Base-by-base conservation (phyloP, 305 asterid species). In the Stenogyne calaminthoides region DNA sequence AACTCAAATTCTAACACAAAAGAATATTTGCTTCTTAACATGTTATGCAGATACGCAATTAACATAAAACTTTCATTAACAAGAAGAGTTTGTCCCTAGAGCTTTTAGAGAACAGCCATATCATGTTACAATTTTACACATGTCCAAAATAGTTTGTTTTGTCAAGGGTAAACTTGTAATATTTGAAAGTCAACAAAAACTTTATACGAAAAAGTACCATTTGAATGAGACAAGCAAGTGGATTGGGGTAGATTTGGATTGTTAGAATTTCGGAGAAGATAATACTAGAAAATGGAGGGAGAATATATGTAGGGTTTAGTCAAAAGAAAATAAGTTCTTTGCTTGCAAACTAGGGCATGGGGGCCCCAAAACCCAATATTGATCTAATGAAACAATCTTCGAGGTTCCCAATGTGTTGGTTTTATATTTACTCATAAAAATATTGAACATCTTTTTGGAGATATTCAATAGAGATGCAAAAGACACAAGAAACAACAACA, bases 401-500 rank as follows among this genome's bases (percentile, higher is more conserved):
- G 27, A 8, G 34, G 47, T 60, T 60, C 74, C 75, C 75, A 14
- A 57, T 25, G 75, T n/a, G 57, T 9, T 19, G 61, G 34, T 16
- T 54, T 6, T 49, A 64, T 75, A 67, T 47, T 67, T 5, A 47
- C 10, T 60, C 63, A 18, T 6, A 12, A 40, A 44, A 72, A 55
- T 56, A 40, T 6, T 20, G 56, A 34, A 16, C 55, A 20, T 29
- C 67, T 70, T 70, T 70, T 40, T 20, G 37, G 51, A 71, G 51
- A 59, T 46, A 46, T 59, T 60, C 60, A 46, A 59, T 59, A 20
- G n/a, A 70, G 74, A 58, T 58, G 25, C 34, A 58, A 1, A 14
- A 9, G 37, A 49, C 76, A 62, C 77, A 72, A 51, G 8, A 34
- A 71, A 60, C 76, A 72, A 61, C 63, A 49, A 62, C 54, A 46